phyloP scores from a whole-genome alignment of 805 yeast species.

The Pichia gijzeniarum region DNA sequence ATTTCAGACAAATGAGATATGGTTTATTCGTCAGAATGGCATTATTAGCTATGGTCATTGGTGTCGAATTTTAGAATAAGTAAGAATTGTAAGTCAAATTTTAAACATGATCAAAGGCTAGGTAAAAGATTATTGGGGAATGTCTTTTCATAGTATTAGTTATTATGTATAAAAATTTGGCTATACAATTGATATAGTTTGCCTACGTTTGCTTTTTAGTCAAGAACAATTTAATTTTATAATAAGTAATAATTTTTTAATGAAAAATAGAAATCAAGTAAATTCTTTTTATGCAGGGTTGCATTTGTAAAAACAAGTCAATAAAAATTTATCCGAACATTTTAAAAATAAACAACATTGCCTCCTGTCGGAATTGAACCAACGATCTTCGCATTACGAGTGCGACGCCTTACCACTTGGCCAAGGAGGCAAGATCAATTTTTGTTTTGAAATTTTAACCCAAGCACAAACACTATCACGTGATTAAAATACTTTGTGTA shows the following conservation, averaged over 20 bases:
- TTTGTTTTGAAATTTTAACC: background rate
- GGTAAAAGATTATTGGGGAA: conserved; percentile 16
- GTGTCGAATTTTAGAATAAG: conserved; percentile 64
- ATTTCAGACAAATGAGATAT: conserved; percentile 98
- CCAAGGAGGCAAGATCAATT: conserved; percentile 31
- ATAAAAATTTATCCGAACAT: too few species aligned
- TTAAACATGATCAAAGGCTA: background rate
- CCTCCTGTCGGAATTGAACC: conserved; percentile 40
- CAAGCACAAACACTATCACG: too few species aligned
- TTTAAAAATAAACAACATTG: conserved; percentile 16
- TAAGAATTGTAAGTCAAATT: background rate
- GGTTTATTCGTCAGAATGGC: conserved; percentile 99
- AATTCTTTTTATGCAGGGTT: too few species aligned
- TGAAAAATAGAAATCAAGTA: background rate
- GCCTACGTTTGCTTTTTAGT: too few species aligned
- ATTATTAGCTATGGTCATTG: conserved; percentile 93
- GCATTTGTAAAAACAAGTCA: too few species aligned
- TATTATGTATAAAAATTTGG: too few species aligned
- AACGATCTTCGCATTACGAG: conserved; percentile 41
- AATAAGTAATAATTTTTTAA: background rate
- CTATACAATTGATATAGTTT: too few species aligned
- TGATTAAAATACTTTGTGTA: too few species aligned
- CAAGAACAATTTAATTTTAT: too few species aligned
- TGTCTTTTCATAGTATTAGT: conserved; percentile 1
- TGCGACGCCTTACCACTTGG: conserved; percentile 44